Evolutionary conservation across 169 alveolate genomes (phyloP), one percentile per base, ranked within the genome.

Genomic region (Plasmodium gallinaceum): DNA sequence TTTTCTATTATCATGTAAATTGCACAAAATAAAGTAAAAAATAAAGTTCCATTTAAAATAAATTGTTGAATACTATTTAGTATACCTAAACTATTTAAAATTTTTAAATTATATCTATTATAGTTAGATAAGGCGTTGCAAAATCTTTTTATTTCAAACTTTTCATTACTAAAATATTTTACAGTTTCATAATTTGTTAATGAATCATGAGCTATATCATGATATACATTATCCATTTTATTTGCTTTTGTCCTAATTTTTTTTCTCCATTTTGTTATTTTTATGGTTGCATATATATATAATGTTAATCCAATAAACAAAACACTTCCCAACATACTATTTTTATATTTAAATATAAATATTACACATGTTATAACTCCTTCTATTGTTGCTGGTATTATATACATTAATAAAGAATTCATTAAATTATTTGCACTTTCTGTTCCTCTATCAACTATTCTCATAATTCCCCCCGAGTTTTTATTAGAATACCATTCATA

Each of bases 121-220:
- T 93, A 92, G 64, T 90, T 74, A 12, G 88, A 76, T 22, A 88
- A 92, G 2, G 93, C 96, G 51, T 85, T 42, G 24, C 89, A 86
- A 51, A 88, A 93, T 58, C 80, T 78, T 39, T 71, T 88, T 20
- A 94, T 91, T 86, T 94, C 96, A 61, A 74, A 88, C 54, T 69
- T 22, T 71, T 94, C 96, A 88, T 94, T 94, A 57, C 93, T 92
- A 83, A 74, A 94, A 85, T 91, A 92, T 88, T 94, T 94, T 57
- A 94, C 96, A 68, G 93, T 91, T 72, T 94, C 96, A 88, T 90
- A 94, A 78, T 94, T 94, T 60, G 75, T 89, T 57, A 94, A 65
- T 1, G 94, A 92, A 61, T 94, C 96, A 72, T 86, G 93, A 18
- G 94, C 87, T 48, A 93, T 83, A 62, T 83, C 91, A 80, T 94